These are phyloP conservation scores for Epichloe gansuensis DNA, from an alignment of 2,329 filamentous ascomycete genomes.

Conservation along the genomic window DNA sequence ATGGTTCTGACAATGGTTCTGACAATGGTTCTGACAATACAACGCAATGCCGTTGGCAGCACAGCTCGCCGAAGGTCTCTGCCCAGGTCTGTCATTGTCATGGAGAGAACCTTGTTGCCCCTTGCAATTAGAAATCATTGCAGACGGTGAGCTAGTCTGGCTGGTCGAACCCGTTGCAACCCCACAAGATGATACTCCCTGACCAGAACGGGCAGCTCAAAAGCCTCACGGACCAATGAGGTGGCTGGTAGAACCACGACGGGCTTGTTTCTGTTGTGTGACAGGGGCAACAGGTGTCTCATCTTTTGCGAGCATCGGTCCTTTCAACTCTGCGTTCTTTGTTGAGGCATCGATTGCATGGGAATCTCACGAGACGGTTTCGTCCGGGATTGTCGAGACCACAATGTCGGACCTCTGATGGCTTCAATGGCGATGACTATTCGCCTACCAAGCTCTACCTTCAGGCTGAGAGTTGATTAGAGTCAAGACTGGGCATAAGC, in stretches of 20 bases:
- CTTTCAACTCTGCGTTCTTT: neutral
- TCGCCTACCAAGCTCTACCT: neutral
- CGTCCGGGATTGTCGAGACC: neutral
- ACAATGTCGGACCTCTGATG: neutral
- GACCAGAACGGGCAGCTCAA: neutral
- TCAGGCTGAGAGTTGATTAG: neutral
- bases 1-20: no score
- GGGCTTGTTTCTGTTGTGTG: conserved; percentile 2
- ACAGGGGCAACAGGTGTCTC: conserved; percentile 3
- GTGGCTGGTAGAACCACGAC: neutral
- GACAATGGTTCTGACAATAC: no score
- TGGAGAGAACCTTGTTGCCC: no score
- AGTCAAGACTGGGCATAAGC: no score
- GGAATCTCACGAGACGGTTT: neutral
- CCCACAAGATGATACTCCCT: neutral
- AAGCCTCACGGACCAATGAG: neutral
- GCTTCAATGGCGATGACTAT: neutral
- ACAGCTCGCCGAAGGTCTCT: no score
- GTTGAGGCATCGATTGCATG: conserved; percentile 1
- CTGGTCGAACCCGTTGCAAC: no score
- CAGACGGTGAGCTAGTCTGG: no score
- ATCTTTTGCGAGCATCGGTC: conserved; percentile 1
- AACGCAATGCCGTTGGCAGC: no score
- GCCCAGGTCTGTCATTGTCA: no score
- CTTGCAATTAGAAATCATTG: no score